phyloP scores from a whole-genome alignment of 2,329 filamentous ascomycete genomes.

The Paracamarosporium sp. region DNA sequence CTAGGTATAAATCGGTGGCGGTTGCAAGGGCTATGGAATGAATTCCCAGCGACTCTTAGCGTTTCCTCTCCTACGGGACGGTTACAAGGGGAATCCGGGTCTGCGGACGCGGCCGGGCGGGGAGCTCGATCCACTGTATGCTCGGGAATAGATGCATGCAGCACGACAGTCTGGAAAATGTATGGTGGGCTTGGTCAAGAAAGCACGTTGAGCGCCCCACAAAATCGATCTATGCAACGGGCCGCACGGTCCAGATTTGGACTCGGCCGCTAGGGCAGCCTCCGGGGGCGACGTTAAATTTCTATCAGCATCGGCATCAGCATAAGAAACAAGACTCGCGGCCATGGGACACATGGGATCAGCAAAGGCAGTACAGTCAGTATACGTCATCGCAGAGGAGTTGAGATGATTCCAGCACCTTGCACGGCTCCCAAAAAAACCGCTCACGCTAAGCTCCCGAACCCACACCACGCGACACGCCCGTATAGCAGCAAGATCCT shows the following conservation, averaged over 20 bases:
- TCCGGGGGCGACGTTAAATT: not conserved
- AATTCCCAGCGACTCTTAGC: not conserved
- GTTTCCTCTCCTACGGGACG: not conserved
- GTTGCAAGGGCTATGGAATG: not conserved
- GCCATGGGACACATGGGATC: not conserved
- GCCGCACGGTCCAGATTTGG: not conserved
- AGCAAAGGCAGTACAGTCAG: not conserved
- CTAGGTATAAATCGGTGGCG: not conserved
- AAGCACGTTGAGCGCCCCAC: not conserved
- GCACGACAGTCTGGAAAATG: not conserved
- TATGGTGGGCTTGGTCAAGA: not conserved
- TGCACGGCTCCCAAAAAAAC: constrained; percentile 4
- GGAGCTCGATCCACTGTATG: not conserved
- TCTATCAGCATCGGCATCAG: not conserved
- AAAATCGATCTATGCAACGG: not conserved
- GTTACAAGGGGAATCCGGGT: not conserved
- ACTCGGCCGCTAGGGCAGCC: not conserved
- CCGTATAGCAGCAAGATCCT: not conserved
- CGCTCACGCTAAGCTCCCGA: constrained; percentile 6
- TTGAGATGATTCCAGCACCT: not conserved
- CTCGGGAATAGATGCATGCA: not conserved
- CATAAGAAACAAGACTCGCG: not conserved
- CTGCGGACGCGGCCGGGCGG: not conserved
- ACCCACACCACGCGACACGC: constrained; percentile 1
- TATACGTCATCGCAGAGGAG: not conserved